Conservation (phyloP, 2,329 filamentous ascomycete genomes). For the Fusarium agapanthi region DNA sequence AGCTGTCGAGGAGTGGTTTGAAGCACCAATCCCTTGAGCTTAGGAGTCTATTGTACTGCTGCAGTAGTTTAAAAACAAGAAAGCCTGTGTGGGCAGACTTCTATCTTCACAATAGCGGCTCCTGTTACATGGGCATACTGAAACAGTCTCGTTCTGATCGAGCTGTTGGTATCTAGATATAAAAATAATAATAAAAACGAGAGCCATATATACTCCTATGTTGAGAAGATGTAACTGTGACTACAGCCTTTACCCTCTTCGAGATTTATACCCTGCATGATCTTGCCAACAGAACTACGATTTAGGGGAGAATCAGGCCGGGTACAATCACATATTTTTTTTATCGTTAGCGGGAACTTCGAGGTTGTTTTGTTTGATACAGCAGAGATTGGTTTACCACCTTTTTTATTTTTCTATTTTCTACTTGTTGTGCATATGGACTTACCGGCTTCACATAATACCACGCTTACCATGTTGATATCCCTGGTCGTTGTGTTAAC, state of each 20-base stretch:
- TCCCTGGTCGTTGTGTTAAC: background rate
- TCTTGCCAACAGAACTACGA: background rate
- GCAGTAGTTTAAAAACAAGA: background rate
- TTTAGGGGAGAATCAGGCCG: background rate
- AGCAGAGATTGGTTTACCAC: background rate
- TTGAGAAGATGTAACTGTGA: background rate
- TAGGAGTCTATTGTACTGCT: too few species aligned
- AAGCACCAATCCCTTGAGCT: background rate
- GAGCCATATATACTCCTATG: background rate
- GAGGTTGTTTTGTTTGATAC: background rate
- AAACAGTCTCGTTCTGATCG: too few species aligned
- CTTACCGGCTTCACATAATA: background rate
- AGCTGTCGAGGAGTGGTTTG: constrained; percentile 43
- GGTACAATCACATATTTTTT: background rate
- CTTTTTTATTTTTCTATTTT: background rate
- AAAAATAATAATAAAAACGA: too few species aligned
- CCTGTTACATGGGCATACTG: background rate
- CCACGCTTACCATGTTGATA: background rate
- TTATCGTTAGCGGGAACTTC: background rate
- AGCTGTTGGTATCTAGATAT: background rate
- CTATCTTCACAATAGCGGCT: background rate
- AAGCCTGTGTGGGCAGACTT: background rate
- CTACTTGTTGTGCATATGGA: background rate
- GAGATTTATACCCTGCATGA: background rate
- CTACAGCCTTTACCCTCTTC: background rate